Percentiles rank a stretch among this genome's conserved stretches.
Evolutionary conservation across 2,329 filamentous ascomycete species (phyloP).

Genomic region (Aspergillus candidus): DNA sequence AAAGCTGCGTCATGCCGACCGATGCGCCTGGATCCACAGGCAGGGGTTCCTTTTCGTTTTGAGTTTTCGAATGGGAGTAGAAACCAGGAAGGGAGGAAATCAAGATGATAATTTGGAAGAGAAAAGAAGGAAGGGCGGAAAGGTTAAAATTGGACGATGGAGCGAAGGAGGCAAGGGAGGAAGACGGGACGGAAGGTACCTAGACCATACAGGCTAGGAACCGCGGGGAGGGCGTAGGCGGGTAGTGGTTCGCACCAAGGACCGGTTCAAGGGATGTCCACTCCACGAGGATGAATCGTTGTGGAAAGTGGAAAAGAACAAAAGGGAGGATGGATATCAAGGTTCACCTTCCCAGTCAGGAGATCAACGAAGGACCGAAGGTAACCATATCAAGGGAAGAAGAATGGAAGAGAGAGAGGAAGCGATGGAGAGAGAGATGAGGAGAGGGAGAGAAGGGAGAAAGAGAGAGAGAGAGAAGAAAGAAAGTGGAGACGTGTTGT

Average conservation of each 20-base stretch:
- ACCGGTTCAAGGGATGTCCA: slow-evolving; percentile 8
- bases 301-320: no score
- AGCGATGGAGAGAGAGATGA: slow-evolving; percentile 13
- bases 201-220: neutral
- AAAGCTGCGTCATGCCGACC: slow-evolving; percentile 39
- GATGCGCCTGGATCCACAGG: slow-evolving; percentile 1
- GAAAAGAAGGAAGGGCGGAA: neutral
- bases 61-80: neutral
- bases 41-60: neutral
- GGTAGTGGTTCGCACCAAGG: neutral
- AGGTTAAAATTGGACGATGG: neutral
- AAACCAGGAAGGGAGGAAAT: neutral
- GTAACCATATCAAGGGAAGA: neutral
- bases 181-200: neutral
- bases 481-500: slow-evolving; percentile 5
- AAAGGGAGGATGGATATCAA: no score
- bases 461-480: slow-evolving; percentile 8
- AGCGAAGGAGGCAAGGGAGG: neutral
- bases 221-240: slow-evolving; percentile 1
- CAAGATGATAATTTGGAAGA: neutral
- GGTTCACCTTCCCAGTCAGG: slow-evolving; percentile 3
- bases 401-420: slow-evolving; percentile 10
- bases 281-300: no score
- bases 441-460: slow-evolving; percentile 5
- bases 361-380: slow-evolving; percentile 3